Percentiles rank a stretch among this genome's conserved stretches.
Evolutionary conservation across 306 rosid species (phyloP).

Genomic region (Prunus mongolica): DNA sequence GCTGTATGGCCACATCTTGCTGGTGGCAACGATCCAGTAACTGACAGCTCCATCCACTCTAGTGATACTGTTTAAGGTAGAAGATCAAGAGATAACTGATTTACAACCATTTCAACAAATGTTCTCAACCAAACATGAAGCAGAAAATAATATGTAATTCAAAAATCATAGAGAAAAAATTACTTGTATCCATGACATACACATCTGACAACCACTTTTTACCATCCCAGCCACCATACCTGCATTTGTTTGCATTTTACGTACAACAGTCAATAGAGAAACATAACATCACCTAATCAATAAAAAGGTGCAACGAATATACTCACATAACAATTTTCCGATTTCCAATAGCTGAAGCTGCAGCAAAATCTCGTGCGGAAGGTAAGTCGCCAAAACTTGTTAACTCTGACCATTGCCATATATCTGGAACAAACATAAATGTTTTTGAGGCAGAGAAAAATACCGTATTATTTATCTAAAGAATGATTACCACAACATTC

Average conservation of each 20-base stretch:
- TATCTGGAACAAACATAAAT: conserved; percentile 45
- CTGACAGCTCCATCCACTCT: conserved; percentile 88
- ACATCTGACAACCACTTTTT: conserved; percentile 96
- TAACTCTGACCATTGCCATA: conserved; percentile 99
- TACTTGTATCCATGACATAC: conserved; percentile 93
- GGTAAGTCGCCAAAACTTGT: conserved; percentile 94
- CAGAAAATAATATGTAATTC: background rate
- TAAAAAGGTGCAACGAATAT: background rate
- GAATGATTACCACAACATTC: no score
- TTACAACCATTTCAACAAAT: conserved; percentile 14
- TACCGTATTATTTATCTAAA: no score
- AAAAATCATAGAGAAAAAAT: conserved; percentile 17
- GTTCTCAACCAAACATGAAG: background rate
- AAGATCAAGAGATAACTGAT: conserved; percentile 22
- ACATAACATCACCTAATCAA: background rate
- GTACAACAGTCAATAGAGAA: conserved; percentile 13
- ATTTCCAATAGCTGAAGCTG: conserved; percentile 93
- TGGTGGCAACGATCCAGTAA: conserved; percentile 76
- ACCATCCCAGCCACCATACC: conserved; percentile 99
- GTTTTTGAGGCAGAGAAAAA: background rate
- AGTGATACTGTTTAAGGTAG: conserved; percentile 60
- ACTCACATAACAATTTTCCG: conserved; percentile 84
- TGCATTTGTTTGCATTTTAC: conserved; percentile 33
- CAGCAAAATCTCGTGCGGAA: conserved; percentile 86
- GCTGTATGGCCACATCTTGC: conserved; percentile 96